Conservation (phyloP, 208 protist genomes). For the Kentomonas sorsogonicus region DNA sequence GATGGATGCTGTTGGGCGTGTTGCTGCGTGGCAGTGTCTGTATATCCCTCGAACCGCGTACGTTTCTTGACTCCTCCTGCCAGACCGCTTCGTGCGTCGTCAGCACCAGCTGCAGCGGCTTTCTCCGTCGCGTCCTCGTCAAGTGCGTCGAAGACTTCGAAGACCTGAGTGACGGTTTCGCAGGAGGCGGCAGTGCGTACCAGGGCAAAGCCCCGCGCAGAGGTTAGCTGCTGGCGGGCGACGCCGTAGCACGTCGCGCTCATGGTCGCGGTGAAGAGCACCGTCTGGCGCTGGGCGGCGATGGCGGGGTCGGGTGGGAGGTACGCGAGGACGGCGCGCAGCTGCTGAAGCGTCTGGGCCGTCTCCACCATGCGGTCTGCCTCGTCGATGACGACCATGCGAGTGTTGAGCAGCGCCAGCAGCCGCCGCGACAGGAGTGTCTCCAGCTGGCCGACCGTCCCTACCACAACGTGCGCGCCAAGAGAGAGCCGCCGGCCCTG, state of each 20-base stretch:
- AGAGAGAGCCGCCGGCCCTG: conserved; percentile 44
- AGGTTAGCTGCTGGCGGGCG: conserved; percentile 58
- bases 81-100: not conserved
- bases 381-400: conserved; percentile 94
- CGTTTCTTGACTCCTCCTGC: not conserved
- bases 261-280: conserved; percentile 97
- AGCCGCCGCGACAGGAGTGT: conserved; percentile 55
- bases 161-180: conserved; percentile 57
- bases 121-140: conserved; percentile 2
- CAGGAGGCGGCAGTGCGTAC: conserved; percentile 64
- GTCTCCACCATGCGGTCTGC: conserved; percentile 95
- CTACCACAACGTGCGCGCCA: conserved; percentile 76
- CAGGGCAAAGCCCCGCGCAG: conserved; percentile 40
- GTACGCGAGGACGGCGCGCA: conserved; percentile 72
- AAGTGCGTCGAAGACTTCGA: conserved; percentile 48
- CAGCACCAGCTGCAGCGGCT: conserved; percentile 1
- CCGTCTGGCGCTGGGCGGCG: conserved; percentile 61
- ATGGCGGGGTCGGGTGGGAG: conserved; percentile 10
- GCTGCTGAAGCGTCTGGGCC: conserved; percentile 47
- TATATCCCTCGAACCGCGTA: no score
- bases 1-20: conserved; percentile 23
- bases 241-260: conserved; percentile 38
- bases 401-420: conserved; percentile 60
- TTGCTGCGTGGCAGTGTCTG: not conserved
- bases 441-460: conserved; percentile 76